Evolutionary conservation across 2,329 filamentous ascomycete species (phyloP).

Genomic region (Talaromyces sp.): DNA sequence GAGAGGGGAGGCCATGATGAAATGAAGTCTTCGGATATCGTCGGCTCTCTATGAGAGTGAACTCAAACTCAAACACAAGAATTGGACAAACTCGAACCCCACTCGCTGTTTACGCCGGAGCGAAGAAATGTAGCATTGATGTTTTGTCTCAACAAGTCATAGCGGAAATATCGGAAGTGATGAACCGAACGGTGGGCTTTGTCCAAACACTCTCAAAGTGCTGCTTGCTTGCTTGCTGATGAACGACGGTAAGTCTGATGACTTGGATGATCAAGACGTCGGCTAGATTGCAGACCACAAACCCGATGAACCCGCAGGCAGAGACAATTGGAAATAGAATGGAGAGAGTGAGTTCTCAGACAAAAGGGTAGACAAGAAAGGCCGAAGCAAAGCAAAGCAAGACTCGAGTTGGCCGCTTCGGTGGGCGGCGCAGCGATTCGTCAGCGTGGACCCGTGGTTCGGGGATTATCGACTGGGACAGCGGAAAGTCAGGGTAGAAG

Average conservation of each 20-base stretch:
- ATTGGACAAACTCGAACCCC: neutral
- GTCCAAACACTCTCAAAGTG: neutral
- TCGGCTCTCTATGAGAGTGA: neutral
- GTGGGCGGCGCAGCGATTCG: conserved; percentile 10
- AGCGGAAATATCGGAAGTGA: neutral
- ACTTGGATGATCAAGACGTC: neutral
- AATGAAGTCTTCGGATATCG: neutral
- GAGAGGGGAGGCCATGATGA: conserved; percentile 30
- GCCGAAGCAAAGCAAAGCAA: neutral
- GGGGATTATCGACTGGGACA: neutral
- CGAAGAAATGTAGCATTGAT: conserved; percentile 6
- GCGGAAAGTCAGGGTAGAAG: neutral
- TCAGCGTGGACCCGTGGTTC: conserved; percentile 13
- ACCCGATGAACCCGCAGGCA: neutral
- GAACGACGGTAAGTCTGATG: neutral
- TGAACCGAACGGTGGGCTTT: neutral
- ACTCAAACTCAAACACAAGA: neutral
- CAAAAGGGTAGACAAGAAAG: neutral
- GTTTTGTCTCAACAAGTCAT: conserved; percentile 5
- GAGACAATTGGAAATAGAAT: neutral
- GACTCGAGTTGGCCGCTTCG: neutral
- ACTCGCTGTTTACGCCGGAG: neutral
- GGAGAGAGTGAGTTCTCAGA: neutral
- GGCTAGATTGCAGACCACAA: neutral
- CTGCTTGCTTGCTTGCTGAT: too few relatives aligned